Base-by-base conservation (phyloP, 352 stramenopile genomes). In the Phytophthora sp. region DNA sequence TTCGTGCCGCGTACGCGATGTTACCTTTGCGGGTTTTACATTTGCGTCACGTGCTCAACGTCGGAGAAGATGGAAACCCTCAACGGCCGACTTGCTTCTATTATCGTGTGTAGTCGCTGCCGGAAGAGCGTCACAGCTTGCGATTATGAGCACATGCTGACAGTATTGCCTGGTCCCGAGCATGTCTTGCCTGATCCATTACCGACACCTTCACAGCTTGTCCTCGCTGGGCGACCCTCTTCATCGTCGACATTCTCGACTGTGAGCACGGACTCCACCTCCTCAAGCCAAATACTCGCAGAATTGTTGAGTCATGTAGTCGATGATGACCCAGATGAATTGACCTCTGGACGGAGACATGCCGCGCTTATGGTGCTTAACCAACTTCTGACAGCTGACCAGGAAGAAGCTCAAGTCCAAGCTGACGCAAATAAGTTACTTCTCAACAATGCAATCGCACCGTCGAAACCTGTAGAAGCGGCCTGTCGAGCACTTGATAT, bases 11-110 rank as follows among this genome's bases (percentile, higher is more conserved):
- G 63, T 10, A 71, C 53, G 8, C 54, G 60, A 2, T 74, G 66
- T 38, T 66, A 71, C 27, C 18, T 74, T n/a, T 74, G 66, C 23
- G 59, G 60, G 6, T 74, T 57, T 24, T 62, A 68, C 18, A 49
- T 74, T 11, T 74, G 66, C 42, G 66, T 63, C 13, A 31, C 41
- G 1, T 74, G 66, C 38, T 55, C 45, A 6, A 37, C 43, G 0
- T 48, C 35, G 2, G 66, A 74, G 28, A 46, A 58, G 2, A 62
- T 74, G 43, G 66, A 74, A 50, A 71, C 55, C 1, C 49, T 55
- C 43, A 74, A 74, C 38, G 66, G 66, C 26, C 55, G 45, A 11
- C 27, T 71, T 20, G 50, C 49, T 4, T 63, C 54, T 12, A 71
- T 69, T 30, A 54, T 62, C 20, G 54, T 67, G 4, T 74, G 66